Base-by-base conservation (phyloP, 768 basidiomycete genomes). In the Boletus edulis region DNA sequence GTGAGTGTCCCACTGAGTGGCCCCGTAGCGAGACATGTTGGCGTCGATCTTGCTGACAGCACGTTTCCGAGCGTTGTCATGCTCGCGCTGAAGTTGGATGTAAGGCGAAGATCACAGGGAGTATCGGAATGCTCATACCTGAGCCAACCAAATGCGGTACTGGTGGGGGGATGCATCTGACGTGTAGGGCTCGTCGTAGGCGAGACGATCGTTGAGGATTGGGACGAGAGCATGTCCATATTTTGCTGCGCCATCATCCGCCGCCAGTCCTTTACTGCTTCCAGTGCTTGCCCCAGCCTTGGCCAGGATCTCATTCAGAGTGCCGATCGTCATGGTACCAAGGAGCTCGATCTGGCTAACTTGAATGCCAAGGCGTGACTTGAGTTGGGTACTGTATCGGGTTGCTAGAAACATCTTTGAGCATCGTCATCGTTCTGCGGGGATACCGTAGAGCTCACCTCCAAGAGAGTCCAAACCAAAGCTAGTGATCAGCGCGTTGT, bases 1-100 rank as follows among this genome's bases (percentile, higher is more conserved):
- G 17, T 69, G 68, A 4, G 68, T 68, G 39, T 68, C 68, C 66
- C 68, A 70, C 13, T 69, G 68, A 22, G 68, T 70, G 20, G 69
- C 68, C n/a, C 69, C 66, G 18, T 66, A 66, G 39, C 69, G 69
- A 43, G 66, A 64, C 69, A 71, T 70, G 29, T 47, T 67, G 31
- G 63, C 54, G 15, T 68, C 65, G n/a, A 70, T 68, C 50, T 67
- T 66, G 46, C 57, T 68, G 17, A 62, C 60, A 12, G 60, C 42
- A 24, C 69, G 67, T 48, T 63, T 68, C 39, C 67, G 62, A 44
- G 67, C 61, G 45, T 70, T 70, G 44, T 70, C 67, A 22, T 42
- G 62, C 29, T 70, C 68, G 20, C 61, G 61, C 69, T 64, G 41
- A 53, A 39, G 7, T n/a, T 34, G 8, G 17, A 11, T 22, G 17